Base-by-base conservation (phyloP, 176 grass and related monocot species). In the Melocanna baccifera region DNA sequence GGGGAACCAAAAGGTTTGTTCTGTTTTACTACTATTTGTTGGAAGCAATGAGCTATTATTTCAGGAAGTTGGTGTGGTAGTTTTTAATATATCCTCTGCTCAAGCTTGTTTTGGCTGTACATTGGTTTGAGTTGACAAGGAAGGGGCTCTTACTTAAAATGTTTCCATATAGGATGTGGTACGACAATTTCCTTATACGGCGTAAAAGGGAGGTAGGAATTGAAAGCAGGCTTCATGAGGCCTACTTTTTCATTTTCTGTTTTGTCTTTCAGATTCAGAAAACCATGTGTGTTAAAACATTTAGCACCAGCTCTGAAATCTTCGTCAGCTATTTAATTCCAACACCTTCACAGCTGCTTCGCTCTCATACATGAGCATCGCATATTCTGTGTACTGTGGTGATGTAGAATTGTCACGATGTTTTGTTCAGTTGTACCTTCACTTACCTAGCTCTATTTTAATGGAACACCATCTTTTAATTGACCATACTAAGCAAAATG, bases 1-100 rank as follows among this genome's bases (percentile, higher is more conserved):
- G 61, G 80, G 59, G 84, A 90, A 26, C 52, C 75, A 58, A 87
- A 79, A 90, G 89, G 89, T 90, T 55, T 79, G 89, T 40, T 84
- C 81, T 15, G 41, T 18, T 57, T 69, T 6, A 3, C 9, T 18
- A 22, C 3, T 69, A 30, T 4, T 16, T 13, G 7, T 22, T 50
- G 22, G 3, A 63, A 40, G 58, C 62, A 61, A 29, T 75, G 71
- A 40, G 8, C 28, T 57, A 14, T 78, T 78, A 13, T 79, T 79
- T 55, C 58, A 45, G 69, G 32, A 34, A 37, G 45, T 28, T 63
- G 48, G 29, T 77, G 62, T 28, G 67, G 40, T 50, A 71, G 25
- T 69, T 6, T 81, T 41, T 63, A 45, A 8, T 45, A 9, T 77
- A 37, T 73, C 28, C 61, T 34, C 12, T 69, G 63, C 64, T 73